Base-by-base conservation (phyloP, 371 early-diverging fungal genomes). In the Mortierella sp. region DNA sequence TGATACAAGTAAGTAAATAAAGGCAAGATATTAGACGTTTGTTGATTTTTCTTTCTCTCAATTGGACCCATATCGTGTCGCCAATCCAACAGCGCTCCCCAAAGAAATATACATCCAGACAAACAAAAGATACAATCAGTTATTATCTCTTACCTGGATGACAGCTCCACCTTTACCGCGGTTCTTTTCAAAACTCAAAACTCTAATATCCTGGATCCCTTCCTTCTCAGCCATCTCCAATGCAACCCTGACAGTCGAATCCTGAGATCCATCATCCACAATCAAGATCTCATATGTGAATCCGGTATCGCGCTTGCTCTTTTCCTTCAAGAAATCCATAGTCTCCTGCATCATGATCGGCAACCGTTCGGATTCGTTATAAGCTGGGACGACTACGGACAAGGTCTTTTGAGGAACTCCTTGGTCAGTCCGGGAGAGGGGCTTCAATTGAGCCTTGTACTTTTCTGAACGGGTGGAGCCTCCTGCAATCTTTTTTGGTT, bases 101-200 rank as follows among this genome's bases (percentile, higher is more conserved):
- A n/a, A n/a, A 28, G 48, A 58, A 58, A 28, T 9, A 26, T n/a
- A n/a, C n/a, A n/a, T n/a, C n/a, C n/a, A 28, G 28, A 28, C 58
- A n/a, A 54, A 55, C 28, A 38, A 38, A 60, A 58, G 21, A 28
- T 58, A 11, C 24, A 24, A 48, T 26, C 24, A 7, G 57, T 31
- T 38, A 38, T 38, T 38, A 38, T 38, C 26, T 4, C 63, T 73
- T 90, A 96, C 96, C 94, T 97, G 96, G 48, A 96, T 96, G 21
- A 98, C 97, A 31, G 98, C 97, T 0, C 98, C 98, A 65, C 99
- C 99, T 88, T 99, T 99, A 57, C 98, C 98, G 73, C 97, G 88
- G 89, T 99, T 99, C 81, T 91, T 93, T 71, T 94, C 94, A 75
- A 97, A 90, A 50, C 89, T 94, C 74, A 99, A 72, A 10, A 96